Base-by-base conservation (phyloP, 75 land plant genomes). In the Azolla pinnata region DNA sequence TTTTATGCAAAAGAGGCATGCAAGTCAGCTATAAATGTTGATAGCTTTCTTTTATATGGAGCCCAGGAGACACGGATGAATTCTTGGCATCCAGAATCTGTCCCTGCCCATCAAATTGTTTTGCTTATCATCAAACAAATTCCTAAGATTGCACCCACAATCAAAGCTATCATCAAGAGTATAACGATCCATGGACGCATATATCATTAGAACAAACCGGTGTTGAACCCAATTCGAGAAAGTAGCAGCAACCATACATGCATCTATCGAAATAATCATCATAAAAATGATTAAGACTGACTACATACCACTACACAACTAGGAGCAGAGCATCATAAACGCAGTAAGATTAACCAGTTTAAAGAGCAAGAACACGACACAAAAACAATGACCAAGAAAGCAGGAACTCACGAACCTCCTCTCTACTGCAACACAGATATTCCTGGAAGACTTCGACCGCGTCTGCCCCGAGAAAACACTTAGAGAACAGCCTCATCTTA, bases 401-500 rank as follows among this genome's bases (percentile, higher is more conserved):
- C 9, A 57, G 33, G 19, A 32, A 31, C 20, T 50, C 10, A 54
- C 61, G 17, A 56, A 88, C 93, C 88, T 84, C 74, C 18, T 63
- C 66, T 31, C 88, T 58, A 21, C 74, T 81, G 60, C 80, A 81
- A 25, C 79, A 71, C 26, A 81, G 58, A 61, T 84, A 77, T 29
- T 77, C 72, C 44, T 68, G 68, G 31, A 88, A 18, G 33, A 66
- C 68, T 46, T 81, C 85, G 2, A 84, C 79, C 33, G 86, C 50
- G 28, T 88, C 88, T 14, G 60, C 54, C 0, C 85, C 93, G 29
- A 81, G 7, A 49, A 88, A 88, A 65, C 93, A 84, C 29, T 81
- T 88, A 48, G 47, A 74, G 17, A 66, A 76, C 28, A 76, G 29
- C 59, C 74, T 80, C 76, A 81, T 66, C 72, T 68, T 79, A 51